These are phyloP conservation scores for Aegilops umbellulata DNA, from an alignment of 176 grass and related monocot species.

Conservation along the genomic window DNA sequence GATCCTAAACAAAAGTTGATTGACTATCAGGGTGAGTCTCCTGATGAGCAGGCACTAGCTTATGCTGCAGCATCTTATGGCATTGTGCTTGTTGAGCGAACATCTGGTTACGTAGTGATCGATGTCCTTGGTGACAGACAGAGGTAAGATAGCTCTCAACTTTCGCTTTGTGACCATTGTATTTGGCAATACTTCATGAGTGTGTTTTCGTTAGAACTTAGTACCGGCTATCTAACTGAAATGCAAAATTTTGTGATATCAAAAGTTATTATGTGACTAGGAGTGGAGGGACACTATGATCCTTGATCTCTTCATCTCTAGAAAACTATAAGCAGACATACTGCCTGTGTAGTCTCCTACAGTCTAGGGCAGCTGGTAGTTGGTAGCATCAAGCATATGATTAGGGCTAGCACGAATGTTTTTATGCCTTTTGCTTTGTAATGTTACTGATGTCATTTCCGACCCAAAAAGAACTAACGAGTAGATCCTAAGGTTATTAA, in stretches of 20 bases:
- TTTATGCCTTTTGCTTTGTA: constrained; percentile 10
- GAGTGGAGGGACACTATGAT: not conserved
- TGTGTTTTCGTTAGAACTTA: not conserved
- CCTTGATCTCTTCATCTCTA: constrained; percentile 4
- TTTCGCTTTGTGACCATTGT: constrained; percentile 12
- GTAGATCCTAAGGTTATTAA: no score
- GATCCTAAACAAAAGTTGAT: constrained; percentile 70
- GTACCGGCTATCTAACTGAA: not conserved
- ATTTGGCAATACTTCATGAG: not conserved
- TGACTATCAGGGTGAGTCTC: constrained; percentile 88
- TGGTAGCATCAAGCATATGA: no score
- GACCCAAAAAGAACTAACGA: not conserved
- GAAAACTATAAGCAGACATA: not conserved
- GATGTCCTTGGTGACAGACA: constrained; percentile 72
- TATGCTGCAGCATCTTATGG: constrained; percentile 90
- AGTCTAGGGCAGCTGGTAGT: not conserved
- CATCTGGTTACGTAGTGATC: constrained; percentile 68
- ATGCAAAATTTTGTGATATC: not conserved
- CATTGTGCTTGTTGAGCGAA: constrained; percentile 80
- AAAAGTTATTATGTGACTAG: not conserved
- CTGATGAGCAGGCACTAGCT: constrained; percentile 87
- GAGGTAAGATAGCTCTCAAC: constrained; percentile 52
- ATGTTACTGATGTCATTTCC: constrained; percentile 1
- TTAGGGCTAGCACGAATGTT: not conserved
- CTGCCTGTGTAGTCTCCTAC: not conserved